These are phyloP conservation scores for Teratosphaeria destructans DNA, from an alignment of 2,329 filamentous ascomycete genomes.

Conservation along the genomic window DNA sequence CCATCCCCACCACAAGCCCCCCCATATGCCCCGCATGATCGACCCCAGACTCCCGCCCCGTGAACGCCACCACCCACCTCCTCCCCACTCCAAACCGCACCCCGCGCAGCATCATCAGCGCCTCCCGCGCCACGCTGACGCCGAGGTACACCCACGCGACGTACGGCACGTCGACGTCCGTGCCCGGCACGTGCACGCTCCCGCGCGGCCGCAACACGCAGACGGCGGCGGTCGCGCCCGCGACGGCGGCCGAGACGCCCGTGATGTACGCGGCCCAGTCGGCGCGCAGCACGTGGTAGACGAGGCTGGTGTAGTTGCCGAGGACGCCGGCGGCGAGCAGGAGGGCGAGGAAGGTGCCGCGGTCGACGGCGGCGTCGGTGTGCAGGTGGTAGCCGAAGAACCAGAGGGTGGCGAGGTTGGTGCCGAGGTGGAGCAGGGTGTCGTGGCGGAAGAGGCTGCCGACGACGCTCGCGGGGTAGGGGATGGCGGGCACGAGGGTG, in stretches of 20 bases:
- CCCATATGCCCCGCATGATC: conserved; percentile 29
- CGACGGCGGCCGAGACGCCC: conserved; percentile 57
- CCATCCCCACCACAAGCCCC: conserved; percentile 18
- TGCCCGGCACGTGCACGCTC: conserved; percentile 11
- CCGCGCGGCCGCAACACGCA: conserved; percentile 32
- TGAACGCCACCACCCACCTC: background rate
- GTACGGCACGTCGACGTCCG: conserved; percentile 23
- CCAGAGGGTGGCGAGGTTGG: conserved; percentile 57
- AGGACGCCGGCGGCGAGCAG: conserved; percentile 51
- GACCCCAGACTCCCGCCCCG: conserved; percentile 9
- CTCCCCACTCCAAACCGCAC: conserved; percentile 2
- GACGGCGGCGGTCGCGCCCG: conserved; percentile 51
- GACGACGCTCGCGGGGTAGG: conserved; percentile 51
- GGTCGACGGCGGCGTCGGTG: conserved; percentile 51
- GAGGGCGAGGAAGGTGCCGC: conserved; percentile 58
- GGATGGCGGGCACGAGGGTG: conserved; percentile 53
- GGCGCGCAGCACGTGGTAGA: conserved; percentile 33
- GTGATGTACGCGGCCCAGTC: conserved; percentile 43
- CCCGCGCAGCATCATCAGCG: conserved; percentile 13
- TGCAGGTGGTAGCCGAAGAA: conserved; percentile 58
- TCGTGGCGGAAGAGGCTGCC: conserved; percentile 63
- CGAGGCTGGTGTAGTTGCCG: conserved; percentile 50
- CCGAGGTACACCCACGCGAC: conserved; percentile 31
- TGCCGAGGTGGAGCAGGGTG: conserved; percentile 45
- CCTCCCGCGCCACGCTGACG: conserved; percentile 17